Evolutionary conservation across 768 basidiomycete species (phyloP), one percentile per base, ranked within the genome.

Genomic region (Panaeolus papilionaceus): DNA sequence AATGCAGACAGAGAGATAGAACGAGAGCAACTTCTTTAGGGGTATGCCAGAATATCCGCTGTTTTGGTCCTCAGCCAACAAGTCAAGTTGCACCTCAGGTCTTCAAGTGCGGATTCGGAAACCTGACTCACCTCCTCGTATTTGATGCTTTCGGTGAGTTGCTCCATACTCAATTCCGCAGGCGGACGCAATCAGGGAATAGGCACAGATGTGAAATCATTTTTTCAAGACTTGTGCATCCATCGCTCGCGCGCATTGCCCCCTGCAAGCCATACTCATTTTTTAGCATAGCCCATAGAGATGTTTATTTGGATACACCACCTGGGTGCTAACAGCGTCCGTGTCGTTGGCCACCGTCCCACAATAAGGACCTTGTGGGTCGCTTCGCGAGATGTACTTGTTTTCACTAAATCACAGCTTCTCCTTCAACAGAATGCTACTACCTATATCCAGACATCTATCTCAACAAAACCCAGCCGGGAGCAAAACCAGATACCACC

Each of bases 101-200:
- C 44, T 3, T 45, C 16, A 14, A 16, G n/a, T 20, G 14, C 49
- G 7, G 23, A 26, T 2, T 37, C 14, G 28, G 54, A 28, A 58
- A 58, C 54, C 2, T 58, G 54, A 58, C 54, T 58, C 54, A 33
- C 26, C 54, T 58, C 54, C 54, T 58, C 54, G 1, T 58, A 16
- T 7, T 33, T 58, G 28, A 20, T 58, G 20, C 54, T 14, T 37
- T 1, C 28, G 12, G 23, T 23, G 47, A 18, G 26, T 51, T 51
- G 47, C 47, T 23, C 47, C 47, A 51, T 26, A 9, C 20, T 2
- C 47, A 23, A 51, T 11, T 51, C 7, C 47, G 47, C 14, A 44
- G 47, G 20, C 47, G 47, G 47, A 7, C n/a, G 2, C 47, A 16
- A 51, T 51, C 20, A 26, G 20, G 47, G 20, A 26, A 20, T 18